Evolutionary conservation across 1,139 yeast species (phyloP).

Genomic region (Saccharomycopsis phalli): DNA sequence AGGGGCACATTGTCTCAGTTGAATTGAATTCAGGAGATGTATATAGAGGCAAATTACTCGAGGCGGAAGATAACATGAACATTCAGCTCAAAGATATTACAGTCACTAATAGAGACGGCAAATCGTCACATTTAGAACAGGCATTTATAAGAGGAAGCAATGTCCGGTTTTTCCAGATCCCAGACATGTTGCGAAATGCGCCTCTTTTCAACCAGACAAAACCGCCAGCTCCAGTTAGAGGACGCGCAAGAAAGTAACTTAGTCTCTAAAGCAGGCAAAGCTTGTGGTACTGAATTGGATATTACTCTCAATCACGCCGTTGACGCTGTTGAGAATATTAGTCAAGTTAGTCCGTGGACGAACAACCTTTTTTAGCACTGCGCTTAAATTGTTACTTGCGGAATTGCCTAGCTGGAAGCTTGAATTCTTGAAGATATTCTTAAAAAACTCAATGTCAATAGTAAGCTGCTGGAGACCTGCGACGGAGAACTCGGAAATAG

Average conservation of each 20-base stretch:
- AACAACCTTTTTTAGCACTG: slow-evolving; percentile 10
- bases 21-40: slow-evolving; percentile 83
- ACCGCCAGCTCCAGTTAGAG: slow-evolving; percentile 51
- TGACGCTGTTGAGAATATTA: slow-evolving; percentile 14
- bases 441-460: slow-evolving; percentile 33
- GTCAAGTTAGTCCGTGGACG: slow-evolving; percentile 12
- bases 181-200: slow-evolving; percentile 80
- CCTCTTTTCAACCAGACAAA: slow-evolving; percentile 57
- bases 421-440: slow-evolving; percentile 21
- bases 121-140: slow-evolving; percentile 68
- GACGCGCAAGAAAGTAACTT: neutral
- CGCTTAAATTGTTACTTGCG: slow-evolving; percentile 8
- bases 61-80: slow-evolving; percentile 85
- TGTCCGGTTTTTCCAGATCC: slow-evolving; percentile 74
- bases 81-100: slow-evolving; percentile 78
- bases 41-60: slow-evolving; percentile 77
- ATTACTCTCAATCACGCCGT: slow-evolving; percentile 12
- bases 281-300: slow-evolving; percentile 9
- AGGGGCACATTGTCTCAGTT: slow-evolving; percentile 78
- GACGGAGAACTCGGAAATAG: slow-evolving; percentile 26
- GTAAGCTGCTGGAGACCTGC: slow-evolving; percentile 31
- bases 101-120: slow-evolving; percentile 69
- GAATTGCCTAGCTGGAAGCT: slow-evolving; percentile 18
- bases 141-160: slow-evolving; percentile 91
- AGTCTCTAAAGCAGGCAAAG: slow-evolving; percentile 12